These are phyloP conservation scores for Yamadazyma taylorii DNA, from an alignment of 1,139 yeast species.

Conservation along the genomic window DNA sequence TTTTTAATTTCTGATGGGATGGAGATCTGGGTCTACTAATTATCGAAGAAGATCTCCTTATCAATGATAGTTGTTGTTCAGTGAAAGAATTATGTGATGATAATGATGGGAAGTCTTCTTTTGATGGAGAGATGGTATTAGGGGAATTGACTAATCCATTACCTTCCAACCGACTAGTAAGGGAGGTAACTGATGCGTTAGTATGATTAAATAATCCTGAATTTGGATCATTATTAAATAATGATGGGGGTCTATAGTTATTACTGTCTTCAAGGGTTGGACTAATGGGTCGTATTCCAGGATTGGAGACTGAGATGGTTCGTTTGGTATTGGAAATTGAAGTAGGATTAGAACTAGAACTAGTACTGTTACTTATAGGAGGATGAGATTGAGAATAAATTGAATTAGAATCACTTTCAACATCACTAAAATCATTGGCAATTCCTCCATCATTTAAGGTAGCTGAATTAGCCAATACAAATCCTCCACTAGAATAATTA, in stretches of 20 bases:
- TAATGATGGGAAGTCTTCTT: not conserved
- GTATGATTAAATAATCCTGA: not conserved
- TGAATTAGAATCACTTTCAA: conserved; percentile 25
- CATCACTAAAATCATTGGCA: conserved; percentile 21
- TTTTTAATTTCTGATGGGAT: conserved; percentile 25
- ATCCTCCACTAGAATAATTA: conserved; percentile 23
- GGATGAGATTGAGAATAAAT: conserved; percentile 16
- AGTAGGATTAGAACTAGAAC: conserved; percentile 1
- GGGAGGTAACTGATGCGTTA: conserved; percentile 23
- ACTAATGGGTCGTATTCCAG: conserved; percentile 9
- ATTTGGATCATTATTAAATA: conserved; percentile 9
- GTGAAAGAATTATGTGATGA: not conserved
- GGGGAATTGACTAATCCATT: conserved; percentile 29
- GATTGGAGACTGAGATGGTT: not conserved
- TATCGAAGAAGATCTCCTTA: conserved; percentile 11
- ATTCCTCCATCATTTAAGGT: conserved; percentile 17
- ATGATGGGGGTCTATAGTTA: conserved; percentile 12
- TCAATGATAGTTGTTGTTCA: conserved; percentile 10
- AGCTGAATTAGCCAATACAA: conserved; percentile 20
- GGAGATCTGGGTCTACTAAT: conserved; percentile 16
- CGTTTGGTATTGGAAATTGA: conserved; percentile 3
- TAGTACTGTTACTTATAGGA: conserved; percentile 3
- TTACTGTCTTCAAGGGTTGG: conserved; percentile 9
- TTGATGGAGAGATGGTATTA: conserved; percentile 11
- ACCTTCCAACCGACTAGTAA: conserved; percentile 30